Conservation (phyloP, 352 stramenopile species). For the Globisporangium nunn region DNA sequence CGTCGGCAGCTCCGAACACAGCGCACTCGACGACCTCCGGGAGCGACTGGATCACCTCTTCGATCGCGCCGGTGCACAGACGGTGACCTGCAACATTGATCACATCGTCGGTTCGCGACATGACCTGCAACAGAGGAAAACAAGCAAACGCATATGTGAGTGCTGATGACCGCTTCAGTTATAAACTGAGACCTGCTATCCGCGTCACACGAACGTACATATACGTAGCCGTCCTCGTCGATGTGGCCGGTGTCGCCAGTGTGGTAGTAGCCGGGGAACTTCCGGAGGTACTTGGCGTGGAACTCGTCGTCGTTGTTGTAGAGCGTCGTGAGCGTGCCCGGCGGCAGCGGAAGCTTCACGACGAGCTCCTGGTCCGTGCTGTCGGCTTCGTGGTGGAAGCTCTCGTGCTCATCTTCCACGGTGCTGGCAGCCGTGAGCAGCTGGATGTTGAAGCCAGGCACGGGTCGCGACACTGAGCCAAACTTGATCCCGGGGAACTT, state of each 20-base stretch:
- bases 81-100: conserved; percentile 89
- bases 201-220: conserved; percentile 27
- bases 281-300: conserved; percentile 73
- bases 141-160: background rate
- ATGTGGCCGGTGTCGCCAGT: conserved; percentile 84
- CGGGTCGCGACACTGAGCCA: conserved; percentile 52
- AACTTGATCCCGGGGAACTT: conserved; percentile 46
- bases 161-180: background rate
- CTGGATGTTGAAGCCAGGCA: conserved; percentile 82
- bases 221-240: conserved; percentile 89
- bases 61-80: conserved; percentile 83
- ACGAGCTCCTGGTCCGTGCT: conserved; percentile 58
- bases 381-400: conserved; percentile 42
- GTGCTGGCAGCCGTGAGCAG: conserved; percentile 49
- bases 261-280: conserved; percentile 86
- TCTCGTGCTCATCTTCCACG: conserved; percentile 32
- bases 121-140: conserved; percentile 42
- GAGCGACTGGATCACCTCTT: conserved; percentile 84
- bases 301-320: conserved; percentile 85
- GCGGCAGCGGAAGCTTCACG: conserved; percentile 81
- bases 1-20: conserved; percentile 31
- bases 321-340: conserved; percentile 69
- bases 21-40: conserved; percentile 83
- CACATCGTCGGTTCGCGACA: conserved; percentile 88
- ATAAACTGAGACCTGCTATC: background rate